These are phyloP conservation scores for Ceratobasidium sp. DNA, from an alignment of 1,284 basidiomycete species.

Conservation along the genomic window DNA sequence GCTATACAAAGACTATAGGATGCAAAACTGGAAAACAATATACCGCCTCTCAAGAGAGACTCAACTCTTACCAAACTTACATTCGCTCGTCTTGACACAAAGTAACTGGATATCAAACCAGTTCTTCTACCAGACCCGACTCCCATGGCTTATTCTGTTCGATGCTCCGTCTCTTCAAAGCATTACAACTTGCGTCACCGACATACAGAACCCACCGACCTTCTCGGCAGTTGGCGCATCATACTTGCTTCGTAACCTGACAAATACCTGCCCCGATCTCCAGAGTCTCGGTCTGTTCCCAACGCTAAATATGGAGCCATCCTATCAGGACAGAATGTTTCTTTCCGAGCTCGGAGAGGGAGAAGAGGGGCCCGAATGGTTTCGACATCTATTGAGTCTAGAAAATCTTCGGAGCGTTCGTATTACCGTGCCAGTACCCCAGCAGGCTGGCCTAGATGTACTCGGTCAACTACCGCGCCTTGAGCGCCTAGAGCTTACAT, in stretches of 20 bases:
- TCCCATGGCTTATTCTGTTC: conserved; percentile 11
- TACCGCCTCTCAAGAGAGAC: neutral
- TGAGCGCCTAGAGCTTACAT: neutral
- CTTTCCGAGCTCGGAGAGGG: neutral
- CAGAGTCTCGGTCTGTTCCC: conserved; percentile 11
- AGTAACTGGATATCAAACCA: neutral
- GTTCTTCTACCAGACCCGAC: neutral
- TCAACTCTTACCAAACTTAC: conserved; percentile 16
- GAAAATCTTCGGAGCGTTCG: neutral
- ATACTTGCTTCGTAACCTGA: neutral
- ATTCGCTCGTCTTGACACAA: conserved; percentile 11
- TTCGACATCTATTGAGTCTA: neutral
- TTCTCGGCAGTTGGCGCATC: neutral
- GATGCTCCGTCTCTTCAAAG: neutral
- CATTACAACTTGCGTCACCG: neutral
- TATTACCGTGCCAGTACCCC: neutral
- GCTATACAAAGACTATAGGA: neutral
- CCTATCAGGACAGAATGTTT: neutral
- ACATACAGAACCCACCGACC: conserved; percentile 7
- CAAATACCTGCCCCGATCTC: neutral
- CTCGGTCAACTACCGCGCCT: conserved; percentile 3
- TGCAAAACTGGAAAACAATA: conserved; percentile 4
- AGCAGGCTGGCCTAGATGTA: neutral
- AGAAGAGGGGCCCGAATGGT: neutral
- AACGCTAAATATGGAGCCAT: neutral